These are phyloP conservation scores for Santalum album DNA, from an alignment of 164 flowering plant species.

Conservation along the genomic window DNA sequence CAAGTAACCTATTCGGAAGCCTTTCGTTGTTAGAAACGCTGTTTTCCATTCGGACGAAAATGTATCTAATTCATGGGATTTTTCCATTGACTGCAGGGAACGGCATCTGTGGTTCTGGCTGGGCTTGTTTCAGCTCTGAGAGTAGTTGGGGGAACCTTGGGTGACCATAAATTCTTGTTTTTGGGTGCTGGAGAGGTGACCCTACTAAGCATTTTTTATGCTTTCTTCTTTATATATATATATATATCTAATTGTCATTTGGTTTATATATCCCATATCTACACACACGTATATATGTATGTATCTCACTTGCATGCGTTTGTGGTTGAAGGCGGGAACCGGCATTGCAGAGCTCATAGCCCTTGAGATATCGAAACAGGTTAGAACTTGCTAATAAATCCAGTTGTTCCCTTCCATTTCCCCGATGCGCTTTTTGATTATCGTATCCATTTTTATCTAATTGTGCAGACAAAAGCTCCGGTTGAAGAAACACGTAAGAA, in stretches of 20 bases:
- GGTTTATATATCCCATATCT: background rate
- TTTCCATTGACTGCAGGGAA: constrained; percentile 45
- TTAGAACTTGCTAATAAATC: background rate
- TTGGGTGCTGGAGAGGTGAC: constrained; percentile 92
- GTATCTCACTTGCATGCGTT: constrained; percentile 10
- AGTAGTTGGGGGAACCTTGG: constrained; percentile 54
- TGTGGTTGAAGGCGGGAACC: constrained; percentile 52
- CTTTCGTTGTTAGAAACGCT: background rate
- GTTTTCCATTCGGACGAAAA: background rate
- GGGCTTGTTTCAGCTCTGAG: constrained; percentile 67
- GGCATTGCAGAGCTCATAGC: constrained; percentile 80
- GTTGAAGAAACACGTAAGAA: constrained; percentile 46
- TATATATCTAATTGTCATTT: too few relatives aligned
- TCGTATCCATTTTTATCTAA: background rate
- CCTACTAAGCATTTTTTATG: background rate
- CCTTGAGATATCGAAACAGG: constrained; percentile 51
- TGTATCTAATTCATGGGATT: background rate
- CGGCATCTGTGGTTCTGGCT: constrained; percentile 80
- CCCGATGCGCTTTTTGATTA: background rate
- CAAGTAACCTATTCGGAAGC: constrained; percentile 40
- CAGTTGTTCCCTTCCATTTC: background rate
- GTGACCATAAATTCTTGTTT: constrained; percentile 77
- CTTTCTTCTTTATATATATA: too few relatives aligned
- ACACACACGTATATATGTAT: too few relatives aligned
- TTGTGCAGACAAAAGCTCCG: constrained; percentile 33